A percentile compares a stretch with the other conserved stretches of the same genome.
phyloP scores from a whole-genome alignment of 352 stramenopile species.

The Pythium dissotocum region DNA sequence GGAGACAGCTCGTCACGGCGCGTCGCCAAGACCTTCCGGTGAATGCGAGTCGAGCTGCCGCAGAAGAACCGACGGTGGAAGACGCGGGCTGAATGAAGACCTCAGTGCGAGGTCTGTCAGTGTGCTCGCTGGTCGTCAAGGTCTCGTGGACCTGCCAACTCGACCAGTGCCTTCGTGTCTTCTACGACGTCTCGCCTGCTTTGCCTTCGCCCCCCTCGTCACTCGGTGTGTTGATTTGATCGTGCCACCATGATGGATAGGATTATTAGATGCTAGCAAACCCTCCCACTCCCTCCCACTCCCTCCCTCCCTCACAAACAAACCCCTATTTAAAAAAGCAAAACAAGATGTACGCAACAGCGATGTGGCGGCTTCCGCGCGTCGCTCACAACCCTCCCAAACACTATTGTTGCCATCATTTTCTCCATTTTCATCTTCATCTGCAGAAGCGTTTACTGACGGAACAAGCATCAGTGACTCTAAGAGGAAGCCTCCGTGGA shows the following conservation, averaged over 20 bases:
- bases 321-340: constrained; percentile 30
- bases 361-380: constrained; percentile 5
- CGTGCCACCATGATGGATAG: constrained; percentile 27
- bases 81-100: not conserved
- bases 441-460: not conserved
- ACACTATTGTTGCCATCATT: not conserved
- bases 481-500: not conserved
- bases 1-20: constrained; percentile 19
- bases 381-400: constrained; percentile 11
- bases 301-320: constrained; percentile 13
- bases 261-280: constrained; percentile 30
- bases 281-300: constrained; percentile 6
- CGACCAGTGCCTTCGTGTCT: constrained; percentile 14
- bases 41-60: constrained; percentile 14
- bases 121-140: constrained; percentile 11
- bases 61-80: constrained; percentile 5
- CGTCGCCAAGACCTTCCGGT: constrained; percentile 24
- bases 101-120: not conserved
- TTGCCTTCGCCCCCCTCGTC: constrained; percentile 4
- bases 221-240: constrained; percentile 25
- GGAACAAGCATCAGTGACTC: not conserved
- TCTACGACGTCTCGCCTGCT: not conserved
- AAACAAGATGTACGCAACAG: constrained; percentile 25
- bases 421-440: not conserved
- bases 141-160: not conserved